phyloP scores from a whole-genome alignment of 2,329 filamentous ascomycete species.

The Setomelanomma holmii region DNA sequence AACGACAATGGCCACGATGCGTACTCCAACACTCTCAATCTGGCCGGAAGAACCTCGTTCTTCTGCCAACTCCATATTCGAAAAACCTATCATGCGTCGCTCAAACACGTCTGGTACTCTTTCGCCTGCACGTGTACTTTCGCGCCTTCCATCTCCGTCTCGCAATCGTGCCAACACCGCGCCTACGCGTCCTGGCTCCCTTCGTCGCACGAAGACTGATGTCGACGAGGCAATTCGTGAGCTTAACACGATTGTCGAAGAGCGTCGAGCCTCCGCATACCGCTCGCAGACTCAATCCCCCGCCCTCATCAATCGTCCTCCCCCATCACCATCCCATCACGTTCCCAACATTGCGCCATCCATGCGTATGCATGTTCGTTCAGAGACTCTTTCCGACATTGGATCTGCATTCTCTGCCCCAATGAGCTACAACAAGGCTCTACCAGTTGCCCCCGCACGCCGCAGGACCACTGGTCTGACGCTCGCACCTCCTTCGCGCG shows the following conservation, averaged over 20 bases:
- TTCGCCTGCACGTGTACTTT: constrained; percentile 34
- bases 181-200: constrained; percentile 42
- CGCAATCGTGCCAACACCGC: constrained; percentile 46
- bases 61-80: constrained; percentile 24
- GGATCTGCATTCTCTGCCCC: constrained; percentile 56
- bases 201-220: constrained; percentile 47
- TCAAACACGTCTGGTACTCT: constrained; percentile 35
- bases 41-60: constrained; percentile 33
- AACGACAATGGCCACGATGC: constrained; percentile 29
- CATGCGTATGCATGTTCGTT: constrained; percentile 55
- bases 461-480: constrained; percentile 31
- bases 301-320: constrained; percentile 33
- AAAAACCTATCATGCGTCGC: constrained; percentile 31
- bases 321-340: constrained; percentile 48
- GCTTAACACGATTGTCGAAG: constrained; percentile 58
- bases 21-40: constrained; percentile 33
- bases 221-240: constrained; percentile 57
- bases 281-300: constrained; percentile 38
- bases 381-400: constrained; percentile 57
- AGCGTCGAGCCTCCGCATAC: constrained; percentile 51
- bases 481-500: constrained; percentile 29
- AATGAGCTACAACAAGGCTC: constrained; percentile 29
- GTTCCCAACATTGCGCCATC: constrained; percentile 56
- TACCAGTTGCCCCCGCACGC: constrained; percentile 8
- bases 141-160: constrained; percentile 42